Evolutionary conservation across 2,329 filamentous ascomycete species (phyloP).

Genomic region (Fusarium stilboides): DNA sequence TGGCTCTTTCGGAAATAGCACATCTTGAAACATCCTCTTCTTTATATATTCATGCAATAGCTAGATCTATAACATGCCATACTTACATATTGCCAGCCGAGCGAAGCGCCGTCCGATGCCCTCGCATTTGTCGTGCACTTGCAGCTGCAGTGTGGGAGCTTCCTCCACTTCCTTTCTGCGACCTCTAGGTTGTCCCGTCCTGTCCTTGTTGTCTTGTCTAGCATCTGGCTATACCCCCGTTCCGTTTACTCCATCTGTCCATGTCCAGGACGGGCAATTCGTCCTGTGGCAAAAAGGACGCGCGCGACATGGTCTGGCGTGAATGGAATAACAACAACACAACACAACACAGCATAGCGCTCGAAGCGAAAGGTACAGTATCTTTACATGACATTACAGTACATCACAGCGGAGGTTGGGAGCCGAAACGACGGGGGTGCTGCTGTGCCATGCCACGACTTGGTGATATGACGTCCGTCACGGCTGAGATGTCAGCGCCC

Average conservation of each 20-base stretch:
- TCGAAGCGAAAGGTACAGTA: background rate
- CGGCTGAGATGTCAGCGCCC: constrained; percentile 32
- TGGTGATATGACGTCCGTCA: constrained; percentile 40
- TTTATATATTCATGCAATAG: no score
- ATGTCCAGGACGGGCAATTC: constrained; percentile 25
- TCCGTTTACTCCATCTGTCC: constrained; percentile 24
- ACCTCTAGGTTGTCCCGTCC: background rate
- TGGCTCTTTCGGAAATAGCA: constrained; percentile 6
- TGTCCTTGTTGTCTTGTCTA: background rate
- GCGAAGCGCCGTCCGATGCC: constrained; percentile 16
- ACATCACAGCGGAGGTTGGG: constrained; percentile 12
- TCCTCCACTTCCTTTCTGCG: constrained; percentile 14
- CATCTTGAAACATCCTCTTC: no score
- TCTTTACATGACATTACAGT: background rate
- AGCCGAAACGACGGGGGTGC: constrained; percentile 26
- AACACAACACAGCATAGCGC: background rate
- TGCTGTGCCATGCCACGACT: constrained; percentile 38
- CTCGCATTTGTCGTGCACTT: background rate
- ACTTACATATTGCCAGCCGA: constrained; percentile 11
- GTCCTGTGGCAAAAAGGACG: constrained; percentile 36
- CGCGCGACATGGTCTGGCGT: constrained; percentile 15
- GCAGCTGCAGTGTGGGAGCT: constrained; percentile 12
- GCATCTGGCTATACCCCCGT: background rate
- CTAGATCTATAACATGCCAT: background rate
- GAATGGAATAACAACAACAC: constrained; percentile 3